Evolutionary conservation across 2,329 filamentous ascomycete genomes (phyloP), one percentile per base, ranked within the genome.

Genomic region (Mariannaea elegans): DNA sequence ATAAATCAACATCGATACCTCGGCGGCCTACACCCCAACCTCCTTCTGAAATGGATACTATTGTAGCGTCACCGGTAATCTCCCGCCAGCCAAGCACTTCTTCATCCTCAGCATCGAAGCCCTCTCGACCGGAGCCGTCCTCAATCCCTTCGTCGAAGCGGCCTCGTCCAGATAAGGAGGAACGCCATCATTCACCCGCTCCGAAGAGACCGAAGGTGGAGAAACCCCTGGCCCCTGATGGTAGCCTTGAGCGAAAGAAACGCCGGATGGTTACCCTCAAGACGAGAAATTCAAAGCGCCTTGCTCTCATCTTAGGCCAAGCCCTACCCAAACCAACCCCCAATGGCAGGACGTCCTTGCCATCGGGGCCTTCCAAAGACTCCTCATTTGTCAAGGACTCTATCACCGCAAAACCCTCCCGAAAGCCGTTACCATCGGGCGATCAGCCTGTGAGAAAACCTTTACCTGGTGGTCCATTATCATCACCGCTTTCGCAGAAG

Each of bases 121-220:
- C 61, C 14, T 64, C 66, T 8, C 50, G 59, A 50, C 56, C 62
- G 12, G 70, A 69, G 16, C 44, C 65, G 16, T 62, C 68, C 4
- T 58, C 70, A 13, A 27, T 39, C 16, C 61, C 71, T 13, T 66
- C 65, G 7, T 56, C 64, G 24, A 80, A 80, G 59, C 72, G 78
- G 14, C 71, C 77, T 16, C 75, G 74, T 3, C 69, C 76, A 31
- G 78, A 79, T 13, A 77, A 76, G 56, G 72, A 75, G 4, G 76
- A 77, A 34, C 64, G 68, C 23, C 64, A 67, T 4, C 69, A 50
- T 14, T 59, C 71, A 1, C 77, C 78, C 2, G 73, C 71, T 23
- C 69, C 76, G 1, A 80, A 80, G 68, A 73, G 78, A 12, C 73
- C 76, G 4, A 80, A 79, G 67, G 70, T 72, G 7, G 75, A 77